phyloP scores from a whole-genome alignment of 1,284 basidiomycete genomes.

The Termitomyces sp. region DNA sequence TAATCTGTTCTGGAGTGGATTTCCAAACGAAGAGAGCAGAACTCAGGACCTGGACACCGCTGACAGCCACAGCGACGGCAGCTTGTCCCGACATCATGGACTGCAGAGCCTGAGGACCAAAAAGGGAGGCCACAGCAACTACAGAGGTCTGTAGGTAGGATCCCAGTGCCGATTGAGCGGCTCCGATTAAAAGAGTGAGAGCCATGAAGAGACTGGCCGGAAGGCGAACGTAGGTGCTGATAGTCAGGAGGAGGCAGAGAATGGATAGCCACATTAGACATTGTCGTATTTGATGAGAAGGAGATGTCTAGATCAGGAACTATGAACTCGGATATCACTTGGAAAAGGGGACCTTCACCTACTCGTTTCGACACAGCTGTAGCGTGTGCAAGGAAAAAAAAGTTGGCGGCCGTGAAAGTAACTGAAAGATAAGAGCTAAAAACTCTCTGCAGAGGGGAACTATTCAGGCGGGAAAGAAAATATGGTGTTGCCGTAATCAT shows the following conservation, averaged over 20 bases:
- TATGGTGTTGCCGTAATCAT: slow-evolving; percentile 75
- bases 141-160: slow-evolving; percentile 68
- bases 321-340: slow-evolving; percentile 1
- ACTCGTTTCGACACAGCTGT: slow-evolving; percentile 65
- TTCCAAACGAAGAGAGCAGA: slow-evolving; percentile 49
- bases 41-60: slow-evolving; percentile 65
- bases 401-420: slow-evolving; percentile 57
- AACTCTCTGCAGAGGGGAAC: slow-evolving; percentile 48
- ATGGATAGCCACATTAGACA: slow-evolving; percentile 42
- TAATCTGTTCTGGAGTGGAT: slow-evolving; percentile 27
- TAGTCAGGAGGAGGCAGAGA: slow-evolving; percentile 50
- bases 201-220: slow-evolving; percentile 53
- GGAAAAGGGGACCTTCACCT: slow-evolving; percentile 19
- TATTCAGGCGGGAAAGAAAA: slow-evolving; percentile 60
- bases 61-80: slow-evolving; percentile 70
- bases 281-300: slow-evolving; percentile 44
- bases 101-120: slow-evolving; percentile 65
- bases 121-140: slow-evolving; percentile 66
- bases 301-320: slow-evolving; percentile 34
- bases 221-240: slow-evolving; percentile 55
- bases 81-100: slow-evolving; percentile 73
- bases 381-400: slow-evolving; percentile 66
- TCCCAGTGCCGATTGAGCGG: slow-evolving; percentile 50
- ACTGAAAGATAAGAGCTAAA: slow-evolving; percentile 71
- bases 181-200: slow-evolving; percentile 57